phyloP scores from a whole-genome alignment of 2,329 filamentous ascomycete genomes.

The Exophiala oligosperma region DNA sequence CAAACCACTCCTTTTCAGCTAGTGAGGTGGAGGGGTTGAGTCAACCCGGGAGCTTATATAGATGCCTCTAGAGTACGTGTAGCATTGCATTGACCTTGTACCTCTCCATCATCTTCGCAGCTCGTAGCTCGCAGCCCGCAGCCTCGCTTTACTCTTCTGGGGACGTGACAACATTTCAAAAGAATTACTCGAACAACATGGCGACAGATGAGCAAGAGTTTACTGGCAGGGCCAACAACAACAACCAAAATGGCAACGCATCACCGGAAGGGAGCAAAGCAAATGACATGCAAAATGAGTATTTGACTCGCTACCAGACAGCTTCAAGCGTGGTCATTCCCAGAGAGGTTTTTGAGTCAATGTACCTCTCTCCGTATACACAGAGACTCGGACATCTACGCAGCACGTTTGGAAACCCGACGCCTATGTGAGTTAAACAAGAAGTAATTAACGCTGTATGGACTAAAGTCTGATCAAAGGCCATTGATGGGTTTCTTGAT shows the following conservation, averaged over 20 bases:
- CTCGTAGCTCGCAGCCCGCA: no score
- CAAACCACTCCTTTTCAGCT: no score
- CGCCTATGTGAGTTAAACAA: constrained; percentile 30
- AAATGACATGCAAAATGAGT: constrained; percentile 5
- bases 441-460: not conserved
- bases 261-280: not conserved
- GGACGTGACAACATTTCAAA: not conserved
- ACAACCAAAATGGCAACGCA: not conserved
- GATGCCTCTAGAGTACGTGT: no score
- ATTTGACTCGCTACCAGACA: constrained; percentile 12
- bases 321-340: constrained; percentile 13
- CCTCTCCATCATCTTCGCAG: no score
- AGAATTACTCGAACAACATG: not conserved
- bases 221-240: not conserved
- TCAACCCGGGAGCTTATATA: no score
- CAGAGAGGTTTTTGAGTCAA: constrained; percentile 11
- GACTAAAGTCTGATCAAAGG: constrained; percentile 1
- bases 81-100: no score
- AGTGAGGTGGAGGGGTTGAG: no score
- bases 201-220: not conserved
- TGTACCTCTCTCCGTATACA: constrained; percentile 8
- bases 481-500: constrained; percentile 43
- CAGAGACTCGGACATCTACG: constrained; percentile 8
- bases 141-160: no score
- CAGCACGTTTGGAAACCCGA: constrained; percentile 31